Base-by-base conservation (phyloP, 164 flowering plant species). In the Stephania cephalantha region DNA sequence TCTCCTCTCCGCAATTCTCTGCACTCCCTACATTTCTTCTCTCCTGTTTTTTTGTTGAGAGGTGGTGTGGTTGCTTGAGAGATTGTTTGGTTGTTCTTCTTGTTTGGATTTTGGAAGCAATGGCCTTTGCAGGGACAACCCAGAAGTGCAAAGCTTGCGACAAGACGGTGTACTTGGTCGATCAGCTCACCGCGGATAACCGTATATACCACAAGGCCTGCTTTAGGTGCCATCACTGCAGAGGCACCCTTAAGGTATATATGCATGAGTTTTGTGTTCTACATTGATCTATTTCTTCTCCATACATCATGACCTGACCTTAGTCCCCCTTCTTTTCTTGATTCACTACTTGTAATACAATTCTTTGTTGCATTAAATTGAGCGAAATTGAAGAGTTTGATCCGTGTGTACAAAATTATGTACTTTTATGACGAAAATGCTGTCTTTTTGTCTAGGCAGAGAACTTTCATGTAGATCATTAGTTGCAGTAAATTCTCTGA, bases 121-220 rank as follows among this genome's bases (percentile, higher is more conserved):
- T 92, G 97, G 93, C 98, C 48, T 91, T 91, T 81, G 91, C 92
- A 80, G 97, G 97, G 79, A 91, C 97, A 80, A 90, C 91, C 79
- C 97, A 92, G 86, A 93, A 91, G 69, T 93, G 98, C 85, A 84
- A 79, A 88, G 96, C 90, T 0, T 91, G 97, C 78, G 94, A 90
- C 74, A 92, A 92, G 84, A 92, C 91, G 12, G 97, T 92, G 13
- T 92, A 92, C 78, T 83, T 90, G 79, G 94, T 93, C 78, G 97
- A 93, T 83, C 83, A 90, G 77, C 91, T 90, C 48, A 85, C 91
- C 22, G 92, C 94, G 81, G 97, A 92, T 73, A 82, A 79, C 81
- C 86, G 84, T 76, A 88, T 90, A 72, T 93, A 87, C 79, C 97
- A 93, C 84, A 91, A 86, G 83, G 83, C 96, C 75, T 93, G 97